phyloP scores from a whole-genome alignment of 352 stramenopile species.

The Phytophthora pinifolia region DNA sequence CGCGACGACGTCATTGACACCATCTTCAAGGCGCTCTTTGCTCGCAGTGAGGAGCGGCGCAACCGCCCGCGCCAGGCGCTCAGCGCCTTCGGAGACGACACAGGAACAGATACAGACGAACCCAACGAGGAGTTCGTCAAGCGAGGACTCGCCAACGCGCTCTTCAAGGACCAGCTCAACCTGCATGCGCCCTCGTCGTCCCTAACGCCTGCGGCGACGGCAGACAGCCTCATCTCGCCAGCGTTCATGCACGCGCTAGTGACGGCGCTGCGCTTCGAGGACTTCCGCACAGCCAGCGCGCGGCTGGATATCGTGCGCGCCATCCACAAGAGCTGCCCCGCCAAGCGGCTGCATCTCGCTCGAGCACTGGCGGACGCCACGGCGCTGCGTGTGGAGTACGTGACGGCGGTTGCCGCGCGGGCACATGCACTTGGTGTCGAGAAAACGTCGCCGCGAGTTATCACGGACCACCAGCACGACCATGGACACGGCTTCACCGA shows the following conservation, averaged over 20 bases:
- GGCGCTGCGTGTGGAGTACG: slow-evolving; percentile 66
- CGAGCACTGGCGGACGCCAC: slow-evolving; percentile 74
- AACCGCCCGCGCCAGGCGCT: slow-evolving; percentile 36
- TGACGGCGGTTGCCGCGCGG: slow-evolving; percentile 44
- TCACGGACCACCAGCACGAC: slow-evolving; percentile 62
- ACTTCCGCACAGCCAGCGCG: slow-evolving; percentile 82
- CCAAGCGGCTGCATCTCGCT: slow-evolving; percentile 67
- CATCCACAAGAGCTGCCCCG: slow-evolving; percentile 81
- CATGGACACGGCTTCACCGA: slow-evolving; percentile 84
- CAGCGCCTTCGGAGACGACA: slow-evolving; percentile 74
- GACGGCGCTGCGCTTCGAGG: slow-evolving; percentile 80
- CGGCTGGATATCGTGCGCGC: slow-evolving; percentile 80
- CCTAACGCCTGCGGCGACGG: slow-evolving; percentile 40
- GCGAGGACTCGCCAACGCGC: slow-evolving; percentile 62
- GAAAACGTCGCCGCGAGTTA: slow-evolving; percentile 39
- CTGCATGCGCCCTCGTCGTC: slow-evolving; percentile 25
- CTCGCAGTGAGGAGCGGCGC: slow-evolving; percentile 32
- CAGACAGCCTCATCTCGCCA: slow-evolving; percentile 74
- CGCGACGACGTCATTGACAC: slow-evolving; percentile 83
- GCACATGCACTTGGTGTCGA: slow-evolving; percentile 64
- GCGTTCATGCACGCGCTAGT: slow-evolving; percentile 79
- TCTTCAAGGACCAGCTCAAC: slow-evolving; percentile 74
- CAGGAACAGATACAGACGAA: slow-evolving; percentile 75
- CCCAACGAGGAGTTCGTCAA: slow-evolving; percentile 89
- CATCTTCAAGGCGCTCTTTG: slow-evolving; percentile 77